Conservation (phyloP, 257 asterid species). For the Fraxinus pennsylvanica region DNA sequence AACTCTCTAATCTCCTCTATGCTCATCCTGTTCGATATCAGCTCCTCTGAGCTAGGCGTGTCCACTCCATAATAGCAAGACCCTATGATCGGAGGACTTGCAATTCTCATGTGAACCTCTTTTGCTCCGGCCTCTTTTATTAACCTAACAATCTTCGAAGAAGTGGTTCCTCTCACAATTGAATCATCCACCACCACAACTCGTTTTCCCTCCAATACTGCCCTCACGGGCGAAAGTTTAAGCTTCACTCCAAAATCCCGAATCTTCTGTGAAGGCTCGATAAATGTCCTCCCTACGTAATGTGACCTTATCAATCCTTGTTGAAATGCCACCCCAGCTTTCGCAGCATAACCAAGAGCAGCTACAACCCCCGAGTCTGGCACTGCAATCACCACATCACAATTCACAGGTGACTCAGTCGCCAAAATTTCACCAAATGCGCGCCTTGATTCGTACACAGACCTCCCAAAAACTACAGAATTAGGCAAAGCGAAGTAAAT, state of each 20-base stretch:
- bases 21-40: constrained; percentile 48
- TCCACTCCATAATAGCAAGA: constrained; percentile 60
- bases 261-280: constrained; percentile 53
- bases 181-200: constrained; percentile 61
- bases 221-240: constrained; percentile 45
- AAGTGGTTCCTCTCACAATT: constrained; percentile 52
- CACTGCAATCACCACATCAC: constrained; percentile 57
- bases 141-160: constrained; percentile 49
- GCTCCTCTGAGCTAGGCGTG: constrained; percentile 50
- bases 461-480: constrained; percentile 48
- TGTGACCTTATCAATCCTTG: constrained; percentile 55
- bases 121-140: constrained; percentile 54
- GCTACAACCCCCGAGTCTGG: constrained; percentile 60
- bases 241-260: constrained; percentile 58
- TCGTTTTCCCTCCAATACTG: constrained; percentile 51
- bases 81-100: constrained; percentile 51
- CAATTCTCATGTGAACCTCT: constrained; percentile 58
- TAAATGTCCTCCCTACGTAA: constrained; percentile 51
- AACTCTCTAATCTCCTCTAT: constrained; percentile 50
- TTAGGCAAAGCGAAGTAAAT: constrained; percentile 52
- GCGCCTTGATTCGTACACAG: constrained; percentile 49
- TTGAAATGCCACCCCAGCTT: constrained; percentile 53
- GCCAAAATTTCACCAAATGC: constrained; percentile 51
- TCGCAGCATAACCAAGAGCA: constrained; percentile 50
- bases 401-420: constrained; percentile 44